Conservation (phyloP, 768 basidiomycete species). For the Leucocoprinus sp. region DNA sequence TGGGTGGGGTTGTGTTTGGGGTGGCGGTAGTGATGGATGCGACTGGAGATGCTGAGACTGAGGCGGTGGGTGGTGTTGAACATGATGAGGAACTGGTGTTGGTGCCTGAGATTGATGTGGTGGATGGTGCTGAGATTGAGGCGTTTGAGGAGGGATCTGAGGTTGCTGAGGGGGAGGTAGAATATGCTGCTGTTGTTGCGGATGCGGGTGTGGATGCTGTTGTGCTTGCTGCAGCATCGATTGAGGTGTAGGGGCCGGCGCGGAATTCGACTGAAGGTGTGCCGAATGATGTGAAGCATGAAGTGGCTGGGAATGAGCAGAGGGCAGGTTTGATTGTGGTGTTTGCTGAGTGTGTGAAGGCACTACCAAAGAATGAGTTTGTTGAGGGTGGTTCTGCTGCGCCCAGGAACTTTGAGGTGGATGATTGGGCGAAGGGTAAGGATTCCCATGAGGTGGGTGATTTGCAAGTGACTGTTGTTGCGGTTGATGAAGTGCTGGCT, state of each 20-base stretch:
- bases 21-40: conserved; percentile 16
- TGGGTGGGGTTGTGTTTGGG: not conserved
- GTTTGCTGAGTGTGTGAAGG: conserved; percentile 20
- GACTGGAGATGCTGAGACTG: conserved; percentile 17
- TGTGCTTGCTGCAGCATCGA: conserved; percentile 34
- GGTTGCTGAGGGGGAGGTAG: conserved; percentile 17
- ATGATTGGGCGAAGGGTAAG: conserved; percentile 11
- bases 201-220: conserved; percentile 20
- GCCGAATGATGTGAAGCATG: conserved; percentile 21
- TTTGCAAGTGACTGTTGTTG: conserved; percentile 8
- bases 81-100: conserved; percentile 16
- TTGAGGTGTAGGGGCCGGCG: conserved; percentile 31
- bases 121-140: conserved; percentile 23
- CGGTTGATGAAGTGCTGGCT: conserved; percentile 1
- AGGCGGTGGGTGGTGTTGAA: conserved; percentile 12
- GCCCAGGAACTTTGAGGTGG: conserved; percentile 9
- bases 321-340: conserved; percentile 30
- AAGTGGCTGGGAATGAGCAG: conserved; percentile 23
- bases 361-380: conserved; percentile 1
- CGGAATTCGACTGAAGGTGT: conserved; percentile 34
- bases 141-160: conserved; percentile 17
- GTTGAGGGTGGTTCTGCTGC: conserved; percentile 30
- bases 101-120: conserved; percentile 20
- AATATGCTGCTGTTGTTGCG: conserved; percentile 16
- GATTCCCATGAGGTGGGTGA: conserved; percentile 8